These are phyloP conservation scores for Saccharomycopsis sp. DNA, from an alignment of 805 yeast genomes.

Conservation along the genomic window DNA sequence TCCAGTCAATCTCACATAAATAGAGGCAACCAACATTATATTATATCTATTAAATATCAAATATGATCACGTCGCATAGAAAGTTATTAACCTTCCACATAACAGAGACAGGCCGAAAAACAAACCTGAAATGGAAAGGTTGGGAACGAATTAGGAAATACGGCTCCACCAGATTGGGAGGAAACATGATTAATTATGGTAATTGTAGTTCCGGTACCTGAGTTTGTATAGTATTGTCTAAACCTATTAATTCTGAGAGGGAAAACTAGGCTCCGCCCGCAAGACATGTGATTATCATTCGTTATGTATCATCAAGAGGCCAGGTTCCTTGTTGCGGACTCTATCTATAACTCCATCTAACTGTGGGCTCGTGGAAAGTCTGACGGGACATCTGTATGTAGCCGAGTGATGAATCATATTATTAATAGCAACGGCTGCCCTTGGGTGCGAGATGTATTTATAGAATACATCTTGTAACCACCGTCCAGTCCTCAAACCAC, in stretches of 20 bases:
- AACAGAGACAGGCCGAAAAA: background rate
- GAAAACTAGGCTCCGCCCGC: no score
- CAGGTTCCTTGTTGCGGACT: no score
- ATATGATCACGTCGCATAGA: background rate
- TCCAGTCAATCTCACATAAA: no score
- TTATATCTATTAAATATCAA: no score
- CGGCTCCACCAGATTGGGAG: background rate
- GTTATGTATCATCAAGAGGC: no score
- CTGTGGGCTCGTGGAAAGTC: no score
- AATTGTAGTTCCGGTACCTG: background rate
- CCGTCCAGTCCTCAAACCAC: background rate
- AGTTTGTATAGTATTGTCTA: background rate
- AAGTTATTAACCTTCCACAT: background rate
- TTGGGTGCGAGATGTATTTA: background rate
- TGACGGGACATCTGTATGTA: no score
- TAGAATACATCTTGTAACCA: background rate
- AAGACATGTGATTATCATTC: no score
- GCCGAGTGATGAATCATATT: background rate
- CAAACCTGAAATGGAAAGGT: background rate
- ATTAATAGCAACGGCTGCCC: background rate
- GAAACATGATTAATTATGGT: background rate
- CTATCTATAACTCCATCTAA: no score
- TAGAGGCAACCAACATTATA: no score
- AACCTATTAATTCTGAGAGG: background rate
- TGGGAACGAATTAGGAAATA: background rate